Evolutionary conservation across 2,329 filamentous ascomycete species (phyloP).

Genomic region (Myriosclerotinia curreyana): DNA sequence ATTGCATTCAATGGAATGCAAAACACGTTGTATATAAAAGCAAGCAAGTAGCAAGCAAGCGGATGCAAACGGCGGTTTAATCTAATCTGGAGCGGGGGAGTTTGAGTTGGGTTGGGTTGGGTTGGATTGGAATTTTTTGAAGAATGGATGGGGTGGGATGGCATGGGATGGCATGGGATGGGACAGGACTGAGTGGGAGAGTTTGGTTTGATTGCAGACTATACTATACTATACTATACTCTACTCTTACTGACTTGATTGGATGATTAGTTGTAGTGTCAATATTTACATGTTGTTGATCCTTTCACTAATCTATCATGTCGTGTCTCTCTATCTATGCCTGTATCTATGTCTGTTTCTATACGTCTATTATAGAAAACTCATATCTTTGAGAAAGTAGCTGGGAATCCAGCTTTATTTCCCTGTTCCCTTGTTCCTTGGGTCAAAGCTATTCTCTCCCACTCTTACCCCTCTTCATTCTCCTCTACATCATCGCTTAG

Average conservation of each 20-base stretch:
- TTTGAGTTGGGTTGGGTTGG: not conserved
- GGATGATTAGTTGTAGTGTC: not conserved
- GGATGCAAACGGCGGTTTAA: not conserved
- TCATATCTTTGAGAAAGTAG: too few species aligned
- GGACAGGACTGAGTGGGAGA: not conserved
- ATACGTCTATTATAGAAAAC: too few species aligned
- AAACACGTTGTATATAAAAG: slow-evolving; percentile 2
- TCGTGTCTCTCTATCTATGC: not conserved
- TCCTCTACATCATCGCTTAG: too few species aligned
- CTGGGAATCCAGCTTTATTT: too few species aligned
- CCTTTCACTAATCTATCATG: not conserved
- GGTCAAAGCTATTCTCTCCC: too few species aligned
- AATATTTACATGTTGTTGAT: not conserved
- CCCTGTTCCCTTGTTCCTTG: too few species aligned
- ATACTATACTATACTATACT: not conserved
- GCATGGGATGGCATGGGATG: not conserved
- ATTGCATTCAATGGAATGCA: not conserved
- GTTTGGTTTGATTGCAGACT: not conserved
- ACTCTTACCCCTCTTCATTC: too few species aligned
- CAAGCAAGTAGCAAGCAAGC: not conserved
- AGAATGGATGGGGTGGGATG: not conserved
- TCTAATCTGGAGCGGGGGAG: not conserved
- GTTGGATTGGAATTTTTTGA: not conserved
- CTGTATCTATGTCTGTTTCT: not conserved
- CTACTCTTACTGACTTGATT: not conserved